Conservation (phyloP, 2,329 filamentous ascomycete genomes). For the Claviceps capensis region DNA sequence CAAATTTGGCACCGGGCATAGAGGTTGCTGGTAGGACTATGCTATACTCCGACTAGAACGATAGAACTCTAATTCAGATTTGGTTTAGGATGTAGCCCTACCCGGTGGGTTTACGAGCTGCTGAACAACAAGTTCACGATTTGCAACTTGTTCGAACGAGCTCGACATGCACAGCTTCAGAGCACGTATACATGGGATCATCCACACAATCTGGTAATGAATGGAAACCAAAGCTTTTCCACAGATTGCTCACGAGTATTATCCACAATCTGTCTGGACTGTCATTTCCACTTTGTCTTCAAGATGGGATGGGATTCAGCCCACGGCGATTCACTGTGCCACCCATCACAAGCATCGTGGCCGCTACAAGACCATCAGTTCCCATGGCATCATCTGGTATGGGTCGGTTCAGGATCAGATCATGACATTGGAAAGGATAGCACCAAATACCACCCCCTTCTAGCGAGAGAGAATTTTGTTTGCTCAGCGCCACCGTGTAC, state of each 20-base stretch:
- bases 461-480: constrained; percentile 23
- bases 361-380: constrained; percentile 21
- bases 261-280: constrained; percentile 26
- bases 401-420: constrained; percentile 18
- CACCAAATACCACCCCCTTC: constrained; percentile 25
- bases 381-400: constrained; percentile 26
- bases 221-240: constrained; percentile 25
- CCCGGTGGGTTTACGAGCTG: constrained; percentile 28
- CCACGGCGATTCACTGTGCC: constrained; percentile 17
- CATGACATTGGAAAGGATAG: constrained; percentile 12
- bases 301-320: constrained; percentile 20
- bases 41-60: neutral
- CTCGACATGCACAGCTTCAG: constrained; percentile 16
- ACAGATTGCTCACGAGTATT: constrained; percentile 15
- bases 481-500: constrained; percentile 30
- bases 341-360: constrained; percentile 19
- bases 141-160: constrained; percentile 23
- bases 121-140: constrained; percentile 23
- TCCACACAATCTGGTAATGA: constrained; percentile 22
- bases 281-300: constrained; percentile 29
- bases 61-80: neutral
- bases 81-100: constrained; percentile 22
- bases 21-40: constrained; percentile 15
- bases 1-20: constrained; percentile 12
- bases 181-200: constrained; percentile 21